phyloP scores from a whole-genome alignment of 2,329 filamentous ascomycete genomes.

The Nemania serpens region DNA sequence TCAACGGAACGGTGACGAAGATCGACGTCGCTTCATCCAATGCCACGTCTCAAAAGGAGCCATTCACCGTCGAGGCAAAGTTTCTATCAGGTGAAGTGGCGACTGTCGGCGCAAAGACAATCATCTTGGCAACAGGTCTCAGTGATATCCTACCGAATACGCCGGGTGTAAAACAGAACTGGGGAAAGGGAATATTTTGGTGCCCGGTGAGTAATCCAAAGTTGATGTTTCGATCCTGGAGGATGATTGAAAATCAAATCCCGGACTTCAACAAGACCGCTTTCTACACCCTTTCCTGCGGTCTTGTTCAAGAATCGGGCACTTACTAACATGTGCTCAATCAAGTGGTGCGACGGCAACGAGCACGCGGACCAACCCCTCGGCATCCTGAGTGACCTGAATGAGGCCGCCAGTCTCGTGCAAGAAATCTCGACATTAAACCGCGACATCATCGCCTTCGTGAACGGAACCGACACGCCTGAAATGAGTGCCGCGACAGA shows the following conservation, averaged over 20 bases:
- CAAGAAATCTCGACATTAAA: constrained; percentile 61
- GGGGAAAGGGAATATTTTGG: constrained; percentile 65
- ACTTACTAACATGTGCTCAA: not conserved
- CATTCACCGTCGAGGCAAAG: constrained; percentile 50
- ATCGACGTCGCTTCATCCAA: constrained; percentile 42
- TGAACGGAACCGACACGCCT: constrained; percentile 62
- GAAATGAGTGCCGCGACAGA: constrained; percentile 47
- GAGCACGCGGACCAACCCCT: constrained; percentile 64
- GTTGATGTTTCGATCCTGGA: not conserved
- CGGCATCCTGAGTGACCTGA: constrained; percentile 55
- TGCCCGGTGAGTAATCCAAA: constrained; percentile 48
- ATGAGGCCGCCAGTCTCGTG: constrained; percentile 50
- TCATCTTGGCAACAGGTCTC: constrained; percentile 63
- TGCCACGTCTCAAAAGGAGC: constrained; percentile 13
- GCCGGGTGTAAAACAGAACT: constrained; percentile 59
- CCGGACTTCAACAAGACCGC: too few species aligned
- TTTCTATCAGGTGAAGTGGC: constrained; percentile 33
- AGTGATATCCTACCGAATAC: constrained; percentile 59
- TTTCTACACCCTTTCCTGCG: too few species aligned
- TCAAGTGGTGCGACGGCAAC: constrained; percentile 63
- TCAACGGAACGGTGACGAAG: constrained; percentile 57
- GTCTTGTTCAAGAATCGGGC: too few species aligned
- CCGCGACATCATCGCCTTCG: constrained; percentile 59
- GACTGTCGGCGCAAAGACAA: constrained; percentile 54
- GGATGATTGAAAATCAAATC: too few species aligned